Percentiles rank a stretch among this genome's conserved stretches.
phyloP scores from a whole-genome alignment of 2,329 filamentous ascomycete genomes.

The Aspergillus pseudoterreus region DNA sequence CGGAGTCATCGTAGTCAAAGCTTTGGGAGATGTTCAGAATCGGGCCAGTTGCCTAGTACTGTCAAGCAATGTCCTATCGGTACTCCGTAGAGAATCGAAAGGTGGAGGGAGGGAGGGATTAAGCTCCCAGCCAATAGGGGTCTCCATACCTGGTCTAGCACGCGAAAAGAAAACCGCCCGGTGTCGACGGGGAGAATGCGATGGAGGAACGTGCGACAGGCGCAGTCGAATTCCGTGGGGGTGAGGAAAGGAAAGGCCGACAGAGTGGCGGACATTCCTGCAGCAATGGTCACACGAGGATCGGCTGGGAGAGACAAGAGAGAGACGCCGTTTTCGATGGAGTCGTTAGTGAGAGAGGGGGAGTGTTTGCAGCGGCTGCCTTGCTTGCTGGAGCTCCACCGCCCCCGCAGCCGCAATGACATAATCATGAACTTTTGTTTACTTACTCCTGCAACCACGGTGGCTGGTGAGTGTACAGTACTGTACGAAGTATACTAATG shows the following conservation, averaged over 20 bases:
- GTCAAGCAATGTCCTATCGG: background rate
- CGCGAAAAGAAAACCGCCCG: constrained; percentile 39
- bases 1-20: constrained; percentile 8
- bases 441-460: too few species aligned
- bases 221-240: constrained; percentile 60
- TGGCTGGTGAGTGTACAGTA: too few species aligned
- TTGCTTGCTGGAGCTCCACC: too few species aligned
- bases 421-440: too few species aligned
- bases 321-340: background rate
- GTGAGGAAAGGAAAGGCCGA: constrained; percentile 57
- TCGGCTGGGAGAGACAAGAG: too few species aligned
- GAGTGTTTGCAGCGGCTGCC: background rate
- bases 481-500: too few species aligned
- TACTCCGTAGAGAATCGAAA: background rate
- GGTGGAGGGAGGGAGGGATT: background rate
- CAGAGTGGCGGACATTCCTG: too few species aligned
- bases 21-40: constrained; percentile 24
- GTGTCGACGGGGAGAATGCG: constrained; percentile 52
- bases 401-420: too few species aligned
- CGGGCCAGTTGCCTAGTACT: constrained; percentile 21
- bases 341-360: background rate
- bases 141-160: constrained; percentile 27
- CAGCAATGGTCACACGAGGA: too few species aligned
- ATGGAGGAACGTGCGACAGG: constrained; percentile 56
- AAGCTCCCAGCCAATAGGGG: background rate